A percentile compares a stretch with the other conserved stretches of the same genome.
Conservation (phyloP, 352 stramenopile species). For the Phytophthora agathidicida region DNA sequence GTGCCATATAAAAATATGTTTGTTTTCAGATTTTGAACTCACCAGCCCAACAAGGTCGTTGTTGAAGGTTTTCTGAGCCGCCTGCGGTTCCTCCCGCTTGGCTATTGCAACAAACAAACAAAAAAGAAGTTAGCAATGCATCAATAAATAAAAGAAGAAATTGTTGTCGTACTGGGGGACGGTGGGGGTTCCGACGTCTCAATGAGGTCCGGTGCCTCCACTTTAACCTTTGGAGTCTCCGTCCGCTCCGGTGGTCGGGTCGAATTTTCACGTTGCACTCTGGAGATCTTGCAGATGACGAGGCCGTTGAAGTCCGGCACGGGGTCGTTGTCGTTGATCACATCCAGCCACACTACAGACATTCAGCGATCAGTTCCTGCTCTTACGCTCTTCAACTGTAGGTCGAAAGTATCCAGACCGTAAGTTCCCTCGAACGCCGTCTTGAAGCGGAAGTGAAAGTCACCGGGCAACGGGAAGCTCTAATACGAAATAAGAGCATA, state of each 20-base stretch:
- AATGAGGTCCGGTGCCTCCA: slow-evolving; percentile 71
- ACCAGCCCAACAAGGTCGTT: slow-evolving; percentile 85
- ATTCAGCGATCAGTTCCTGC: neutral
- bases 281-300: slow-evolving; percentile 82
- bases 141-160: neutral
- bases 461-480: slow-evolving; percentile 77
- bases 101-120: slow-evolving; percentile 25
- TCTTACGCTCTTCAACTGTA: slow-evolving; percentile 24
- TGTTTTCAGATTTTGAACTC: slow-evolving; percentile 1
- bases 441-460: slow-evolving; percentile 90
- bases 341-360: slow-evolving; percentile 76
- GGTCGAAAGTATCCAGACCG: slow-evolving; percentile 32
- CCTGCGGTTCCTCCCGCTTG: slow-evolving; percentile 56
- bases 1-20: neutral
- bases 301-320: slow-evolving; percentile 86
- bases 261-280: slow-evolving; percentile 58
- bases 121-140: neutral
- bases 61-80: slow-evolving; percentile 70
- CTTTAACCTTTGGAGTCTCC: slow-evolving; percentile 30
- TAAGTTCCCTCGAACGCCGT: slow-evolving; percentile 87
- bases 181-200: slow-evolving; percentile 58
- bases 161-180: slow-evolving; percentile 25
- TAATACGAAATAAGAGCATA: slow-evolving; percentile 28
- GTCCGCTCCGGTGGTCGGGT: slow-evolving; percentile 47
- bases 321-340: slow-evolving; percentile 69